Base-by-base conservation (phyloP, 805 yeast genomes). In the Deakozyma indianensis region DNA sequence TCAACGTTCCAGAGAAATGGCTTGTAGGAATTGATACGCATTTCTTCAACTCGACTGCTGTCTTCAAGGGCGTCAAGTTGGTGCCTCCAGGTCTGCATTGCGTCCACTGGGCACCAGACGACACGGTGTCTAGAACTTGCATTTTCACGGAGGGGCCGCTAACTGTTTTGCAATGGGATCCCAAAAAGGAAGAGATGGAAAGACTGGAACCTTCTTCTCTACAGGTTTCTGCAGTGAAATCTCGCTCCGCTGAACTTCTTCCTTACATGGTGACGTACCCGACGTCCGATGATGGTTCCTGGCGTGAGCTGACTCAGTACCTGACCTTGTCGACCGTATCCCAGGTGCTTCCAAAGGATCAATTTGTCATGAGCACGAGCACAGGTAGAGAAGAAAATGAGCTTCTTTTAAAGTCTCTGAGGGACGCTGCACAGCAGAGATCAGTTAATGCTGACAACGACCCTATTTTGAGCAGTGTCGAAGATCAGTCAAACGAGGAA, bases 1-100 rank as follows among this genome's bases (percentile, higher is more conserved):
- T 51, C 22, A 57, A 59, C 32, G 43, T 66, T 2, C 71, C 72
- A 0, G 43, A 49, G 3, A 57, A 50, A n/a, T 63, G 66, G 60
- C 49, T 62, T 1, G 55, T 64, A 0, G 80, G 80, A 1, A 66
- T 75, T 22, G 79, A 75, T 48, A 55, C 69, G 20, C 70, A 66
- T 48, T 74, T 70, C 54, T 73, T 75, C 62, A 63, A 61, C 28
- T 54, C 70, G 5, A 67, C 65, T 22, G 48, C 57, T 7, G 46
- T 59, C 2, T 60, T 74, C 22, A 62, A 58, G 47, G 84, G 84
- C 1, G 65, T 79, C 50, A 76, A 75, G 50, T 57, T 60, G 16
- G 61, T 79, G 3, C 68, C 74, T 0, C 47, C 56, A 2, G 84
- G 84, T 0, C 42, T 68, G 0, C 85, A 79, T 56, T 57, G 76